Conservation (phyloP, 371 early-diverging fungal genomes). For the Mucor plumbeus region DNA sequence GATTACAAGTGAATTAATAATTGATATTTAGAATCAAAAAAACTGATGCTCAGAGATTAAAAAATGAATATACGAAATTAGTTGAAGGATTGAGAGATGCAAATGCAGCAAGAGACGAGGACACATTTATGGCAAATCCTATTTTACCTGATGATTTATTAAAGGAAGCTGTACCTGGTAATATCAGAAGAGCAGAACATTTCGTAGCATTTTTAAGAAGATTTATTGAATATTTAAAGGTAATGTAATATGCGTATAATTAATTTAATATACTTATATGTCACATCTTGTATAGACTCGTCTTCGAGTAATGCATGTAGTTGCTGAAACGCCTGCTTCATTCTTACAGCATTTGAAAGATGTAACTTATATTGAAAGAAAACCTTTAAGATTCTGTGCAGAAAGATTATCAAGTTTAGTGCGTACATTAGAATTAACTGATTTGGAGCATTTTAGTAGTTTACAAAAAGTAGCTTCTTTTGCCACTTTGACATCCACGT, state of each 20-base stretch:
- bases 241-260: slow-evolving; percentile 20
- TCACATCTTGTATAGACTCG: slow-evolving; percentile 70
- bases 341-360: slow-evolving; percentile 95
- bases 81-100: slow-evolving; percentile 91
- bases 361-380: slow-evolving; percentile 91
- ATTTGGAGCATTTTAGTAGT: slow-evolving; percentile 86
- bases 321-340: slow-evolving; percentile 94
- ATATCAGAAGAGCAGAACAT: slow-evolving; percentile 97
- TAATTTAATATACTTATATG: too few relatives aligned
- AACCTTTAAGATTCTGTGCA: slow-evolving; percentile 93
- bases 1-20: not conserved
- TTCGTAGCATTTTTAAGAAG: slow-evolving; percentile 97
- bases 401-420: slow-evolving; percentile 92
- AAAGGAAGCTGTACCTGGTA: slow-evolving; percentile 97
- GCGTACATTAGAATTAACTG: slow-evolving; percentile 88
- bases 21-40: slow-evolving; percentile 70
- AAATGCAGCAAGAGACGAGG: slow-evolving; percentile 73
- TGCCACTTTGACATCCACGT: slow-evolving; percentile 96
- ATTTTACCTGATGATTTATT: slow-evolving; percentile 93
- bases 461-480: slow-evolving; percentile 92
- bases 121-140: slow-evolving; percentile 78
- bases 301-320: slow-evolving; percentile 96
- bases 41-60: slow-evolving; percentile 85
- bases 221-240: slow-evolving; percentile 98
- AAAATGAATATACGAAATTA: slow-evolving; percentile 85